Percentiles rank a stretch among this genome's conserved stretches.
Evolutionary conservation across 2,329 filamentous ascomycete species (phyloP).

Genomic region (Aureobasidium musti): DNA sequence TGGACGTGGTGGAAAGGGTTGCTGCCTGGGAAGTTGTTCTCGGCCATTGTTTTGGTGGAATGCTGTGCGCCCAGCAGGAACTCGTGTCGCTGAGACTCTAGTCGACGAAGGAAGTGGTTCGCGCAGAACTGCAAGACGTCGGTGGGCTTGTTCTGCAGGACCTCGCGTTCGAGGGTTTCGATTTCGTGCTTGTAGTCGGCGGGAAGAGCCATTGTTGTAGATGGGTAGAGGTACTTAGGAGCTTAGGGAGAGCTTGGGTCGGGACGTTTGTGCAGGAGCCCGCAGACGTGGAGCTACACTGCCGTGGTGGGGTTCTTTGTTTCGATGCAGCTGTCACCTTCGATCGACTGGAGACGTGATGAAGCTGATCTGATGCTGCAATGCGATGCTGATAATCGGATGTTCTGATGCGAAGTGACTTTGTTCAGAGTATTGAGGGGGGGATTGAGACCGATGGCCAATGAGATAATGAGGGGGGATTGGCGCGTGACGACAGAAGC

Average conservation of each 20-base stretch:
- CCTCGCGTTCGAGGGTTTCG: slow-evolving; percentile 63
- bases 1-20: slow-evolving; percentile 68
- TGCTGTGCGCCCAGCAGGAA: slow-evolving; percentile 55
- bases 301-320: slow-evolving; percentile 21
- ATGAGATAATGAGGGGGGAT: slow-evolving; percentile 26
- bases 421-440: slow-evolving; percentile 27
- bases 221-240: slow-evolving; percentile 21
- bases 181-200: slow-evolving; percentile 63
- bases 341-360: slow-evolving; percentile 3
- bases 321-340: slow-evolving; percentile 25
- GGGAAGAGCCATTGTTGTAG: slow-evolving; percentile 44
- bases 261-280: slow-evolving; percentile 27
- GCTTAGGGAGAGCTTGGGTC: slow-evolving; percentile 24
- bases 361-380: slow-evolving; percentile 20
- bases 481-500: slow-evolving; percentile 28
- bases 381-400: slow-evolving; percentile 8
- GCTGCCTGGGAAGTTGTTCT: slow-evolving; percentile 72
- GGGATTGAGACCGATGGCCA: slow-evolving; percentile 21
- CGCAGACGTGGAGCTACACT: slow-evolving; percentile 29
- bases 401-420: slow-evolving; percentile 15
- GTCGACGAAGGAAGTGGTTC: slow-evolving; percentile 66
- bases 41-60: slow-evolving; percentile 63
- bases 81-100: slow-evolving; percentile 64
- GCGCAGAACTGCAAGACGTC: slow-evolving; percentile 71
- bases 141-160: slow-evolving; percentile 59